These are phyloP conservation scores for Mycena alexandri DNA, from an alignment of 768 basidiomycete species.

Conservation along the genomic window DNA sequence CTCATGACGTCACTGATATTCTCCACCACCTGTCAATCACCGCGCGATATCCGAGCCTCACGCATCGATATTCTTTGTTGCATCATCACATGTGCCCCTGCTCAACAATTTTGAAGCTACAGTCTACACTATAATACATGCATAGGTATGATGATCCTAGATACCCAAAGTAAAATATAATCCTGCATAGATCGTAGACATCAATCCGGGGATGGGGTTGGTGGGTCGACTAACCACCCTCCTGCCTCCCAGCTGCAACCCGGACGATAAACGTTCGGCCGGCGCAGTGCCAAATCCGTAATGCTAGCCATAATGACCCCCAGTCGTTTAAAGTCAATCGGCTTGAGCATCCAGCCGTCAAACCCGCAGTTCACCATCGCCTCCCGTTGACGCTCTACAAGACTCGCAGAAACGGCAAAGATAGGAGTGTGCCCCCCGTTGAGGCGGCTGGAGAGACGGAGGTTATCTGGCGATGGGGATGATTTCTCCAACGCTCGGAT, in stretches of 20 bases:
- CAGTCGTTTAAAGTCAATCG: constrained; percentile 82
- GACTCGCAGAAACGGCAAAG: constrained; percentile 85
- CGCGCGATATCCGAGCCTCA: too few species aligned
- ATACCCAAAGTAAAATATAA: too few species aligned
- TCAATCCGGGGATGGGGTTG: background rate
- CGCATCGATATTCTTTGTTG: too few species aligned
- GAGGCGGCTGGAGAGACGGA: constrained; percentile 57
- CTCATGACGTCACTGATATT: too few species aligned
- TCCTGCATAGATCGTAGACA: too few species aligned
- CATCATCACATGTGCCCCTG: too few species aligned
- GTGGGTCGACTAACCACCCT: constrained; percentile 62
- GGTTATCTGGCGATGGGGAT: constrained; percentile 22
- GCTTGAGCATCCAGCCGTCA: constrained; percentile 89
- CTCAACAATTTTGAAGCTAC: too few species aligned
- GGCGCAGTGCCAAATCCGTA: constrained; percentile 63
- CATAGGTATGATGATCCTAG: too few species aligned
- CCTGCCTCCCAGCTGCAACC: constrained; percentile 73
- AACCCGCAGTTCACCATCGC: constrained; percentile 69
- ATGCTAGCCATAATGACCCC: constrained; percentile 70
- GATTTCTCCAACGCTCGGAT: constrained; percentile 73
- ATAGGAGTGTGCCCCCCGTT: constrained; percentile 78
- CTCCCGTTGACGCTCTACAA: constrained; percentile 67
- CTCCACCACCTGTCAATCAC: too few species aligned
- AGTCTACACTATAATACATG: too few species aligned
- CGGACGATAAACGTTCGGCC: constrained; percentile 62